These are phyloP conservation scores for Venturia nashicola DNA, from an alignment of 2,329 filamentous ascomycete genomes.

Conservation along the genomic window DNA sequence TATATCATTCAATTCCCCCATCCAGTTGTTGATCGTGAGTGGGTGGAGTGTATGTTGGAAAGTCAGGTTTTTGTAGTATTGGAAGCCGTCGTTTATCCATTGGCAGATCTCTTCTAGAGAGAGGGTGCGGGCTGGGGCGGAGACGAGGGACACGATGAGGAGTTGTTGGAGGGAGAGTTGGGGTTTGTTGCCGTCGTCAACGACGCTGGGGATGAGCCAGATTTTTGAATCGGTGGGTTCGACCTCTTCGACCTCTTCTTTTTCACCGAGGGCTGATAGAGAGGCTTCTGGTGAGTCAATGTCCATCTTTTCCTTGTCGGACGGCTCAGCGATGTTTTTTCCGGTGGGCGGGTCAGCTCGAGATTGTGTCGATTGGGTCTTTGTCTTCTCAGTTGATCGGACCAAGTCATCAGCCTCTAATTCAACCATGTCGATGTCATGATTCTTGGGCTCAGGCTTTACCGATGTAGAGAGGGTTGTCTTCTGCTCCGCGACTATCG, in stretches of 20 bases:
- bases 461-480: too few relatives aligned
- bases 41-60: neutral
- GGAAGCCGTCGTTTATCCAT: neutral
- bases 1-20: neutral
- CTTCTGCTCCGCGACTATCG: too few relatives aligned
- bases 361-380: neutral
- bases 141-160: neutral
- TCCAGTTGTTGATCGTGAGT: neutral
- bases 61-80: neutral
- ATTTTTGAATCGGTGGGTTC: neutral
- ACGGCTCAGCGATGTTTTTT: neutral
- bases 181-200: conserved; percentile 1
- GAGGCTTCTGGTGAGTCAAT: neutral
- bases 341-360: neutral
- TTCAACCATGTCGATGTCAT: neutral
- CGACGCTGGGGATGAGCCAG: neutral
- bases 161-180: neutral
- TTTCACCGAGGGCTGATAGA: neutral
- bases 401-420: neutral
- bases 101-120: neutral
- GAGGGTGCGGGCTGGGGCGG: neutral
- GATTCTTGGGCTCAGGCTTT: neutral
- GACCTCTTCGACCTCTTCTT: neutral
- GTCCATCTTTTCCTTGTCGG: neutral
- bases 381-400: neutral